These are phyloP conservation scores for Aureobasidium musti DNA, from an alignment of 2,329 filamentous ascomycete species.

Conservation along the genomic window DNA sequence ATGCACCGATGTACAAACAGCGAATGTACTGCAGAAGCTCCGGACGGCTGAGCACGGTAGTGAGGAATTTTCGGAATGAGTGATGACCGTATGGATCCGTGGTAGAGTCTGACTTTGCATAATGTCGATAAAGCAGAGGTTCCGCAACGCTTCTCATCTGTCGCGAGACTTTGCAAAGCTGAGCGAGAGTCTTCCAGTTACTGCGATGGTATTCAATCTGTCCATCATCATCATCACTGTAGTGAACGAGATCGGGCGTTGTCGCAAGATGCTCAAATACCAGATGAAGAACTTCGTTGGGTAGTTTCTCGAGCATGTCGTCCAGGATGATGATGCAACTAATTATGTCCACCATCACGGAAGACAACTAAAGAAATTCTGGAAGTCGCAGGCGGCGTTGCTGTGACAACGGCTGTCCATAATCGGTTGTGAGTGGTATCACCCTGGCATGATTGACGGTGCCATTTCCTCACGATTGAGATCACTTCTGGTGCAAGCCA, in stretches of 20 bases:
- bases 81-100: not conserved
- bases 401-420: not conserved
- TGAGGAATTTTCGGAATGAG: not conserved
- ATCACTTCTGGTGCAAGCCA: not conserved
- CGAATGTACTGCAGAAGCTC: conserved; percentile 8
- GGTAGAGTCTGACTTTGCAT: not conserved
- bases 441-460: not conserved
- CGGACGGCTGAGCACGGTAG: not conserved
- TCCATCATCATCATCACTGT: not conserved
- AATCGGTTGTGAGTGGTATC: not conserved
- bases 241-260: not conserved
- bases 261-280: not conserved
- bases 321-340: not conserved
- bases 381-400: not conserved
- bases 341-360: not conserved
- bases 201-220: not conserved
- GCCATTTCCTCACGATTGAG: not conserved
- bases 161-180: conserved; percentile 15
- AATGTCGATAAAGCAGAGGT: conserved; percentile 7
- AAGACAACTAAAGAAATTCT: not conserved
- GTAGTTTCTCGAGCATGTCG: conserved; percentile 9
- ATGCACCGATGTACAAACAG: conserved; percentile 1
- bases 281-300: not conserved
- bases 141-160: not conserved
- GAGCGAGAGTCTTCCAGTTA: not conserved